phyloP scores from a whole-genome alignment of 208 protist genomes.

The Crithidia mellificae region DNA sequence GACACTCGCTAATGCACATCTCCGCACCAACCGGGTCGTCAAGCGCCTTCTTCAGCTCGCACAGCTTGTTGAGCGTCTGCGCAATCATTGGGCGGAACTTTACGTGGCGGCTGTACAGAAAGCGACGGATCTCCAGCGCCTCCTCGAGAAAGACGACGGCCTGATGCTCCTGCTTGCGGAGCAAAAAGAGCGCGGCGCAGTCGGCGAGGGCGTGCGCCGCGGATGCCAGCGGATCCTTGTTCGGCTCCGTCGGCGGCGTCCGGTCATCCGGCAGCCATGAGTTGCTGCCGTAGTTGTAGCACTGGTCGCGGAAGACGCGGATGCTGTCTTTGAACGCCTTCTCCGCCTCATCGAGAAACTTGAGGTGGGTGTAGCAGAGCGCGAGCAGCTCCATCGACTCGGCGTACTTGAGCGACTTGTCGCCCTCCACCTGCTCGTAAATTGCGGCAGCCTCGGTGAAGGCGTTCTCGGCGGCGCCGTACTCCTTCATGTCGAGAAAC shows the following conservation, averaged over 20 bases:
- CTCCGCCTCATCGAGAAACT: slow-evolving; percentile 87
- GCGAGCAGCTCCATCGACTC: slow-evolving; percentile 85
- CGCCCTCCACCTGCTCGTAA: slow-evolving; percentile 82
- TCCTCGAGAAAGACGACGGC: slow-evolving; percentile 87
- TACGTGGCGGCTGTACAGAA: slow-evolving; percentile 73
- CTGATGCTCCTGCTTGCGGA: slow-evolving; percentile 62
- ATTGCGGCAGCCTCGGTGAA: slow-evolving; percentile 88
- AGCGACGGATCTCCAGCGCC: slow-evolving; percentile 84
- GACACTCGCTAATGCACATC: slow-evolving; percentile 87
- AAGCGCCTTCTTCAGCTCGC: slow-evolving; percentile 81
- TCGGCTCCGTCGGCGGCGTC: slow-evolving; percentile 59
- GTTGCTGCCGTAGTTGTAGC: slow-evolving; percentile 79
- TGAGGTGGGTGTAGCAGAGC: slow-evolving; percentile 81
- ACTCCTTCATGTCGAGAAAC: slow-evolving; percentile 91
- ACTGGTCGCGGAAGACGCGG: slow-evolving; percentile 73
- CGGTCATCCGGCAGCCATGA: slow-evolving; percentile 76
- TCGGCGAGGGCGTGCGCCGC: slow-evolving; percentile 86
- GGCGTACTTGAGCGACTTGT: slow-evolving; percentile 72
- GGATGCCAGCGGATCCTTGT: slow-evolving; percentile 79
- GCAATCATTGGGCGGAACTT: slow-evolving; percentile 90
- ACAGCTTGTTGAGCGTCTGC: slow-evolving; percentile 90
- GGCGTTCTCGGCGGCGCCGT: slow-evolving; percentile 85
- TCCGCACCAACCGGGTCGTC: slow-evolving; percentile 82
- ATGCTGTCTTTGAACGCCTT: slow-evolving; percentile 92
- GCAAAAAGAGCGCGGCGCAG: slow-evolving; percentile 82